phyloP scores from a whole-genome alignment of 768 basidiomycete genomes.

The Mycena latifolia region DNA sequence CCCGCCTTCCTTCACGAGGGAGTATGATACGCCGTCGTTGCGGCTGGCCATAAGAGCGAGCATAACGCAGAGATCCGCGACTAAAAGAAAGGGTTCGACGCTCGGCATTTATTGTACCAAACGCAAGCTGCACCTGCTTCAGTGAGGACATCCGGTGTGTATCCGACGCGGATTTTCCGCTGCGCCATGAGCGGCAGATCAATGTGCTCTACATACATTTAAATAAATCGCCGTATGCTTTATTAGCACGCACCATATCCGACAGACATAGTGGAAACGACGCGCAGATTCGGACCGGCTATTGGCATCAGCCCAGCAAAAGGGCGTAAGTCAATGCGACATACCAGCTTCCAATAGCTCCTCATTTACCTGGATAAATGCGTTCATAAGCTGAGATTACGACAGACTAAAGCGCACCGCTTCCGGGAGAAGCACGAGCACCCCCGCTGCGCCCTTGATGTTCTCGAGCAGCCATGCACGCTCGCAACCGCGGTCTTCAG shows the following conservation, averaged over 20 bases:
- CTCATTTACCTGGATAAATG: conserved; percentile 67
- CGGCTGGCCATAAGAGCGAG: conserved; percentile 93
- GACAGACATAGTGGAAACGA: conserved; percentile 95
- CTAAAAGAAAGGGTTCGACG: conserved; percentile 50
- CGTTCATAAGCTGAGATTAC: conserved; percentile 24
- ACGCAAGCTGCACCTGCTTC: conserved; percentile 73
- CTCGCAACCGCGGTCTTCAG: conserved; percentile 66
- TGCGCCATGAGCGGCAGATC: conserved; percentile 69
- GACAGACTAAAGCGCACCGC: conserved; percentile 57
- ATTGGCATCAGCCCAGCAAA: background rate
- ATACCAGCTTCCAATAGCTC: conserved; percentile 76
- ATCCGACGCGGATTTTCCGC: conserved; percentile 81
- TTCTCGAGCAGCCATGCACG: conserved; percentile 83
- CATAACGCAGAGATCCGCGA: conserved; percentile 93
- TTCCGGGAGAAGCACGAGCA: conserved; percentile 77
- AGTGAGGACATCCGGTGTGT: conserved; percentile 94
- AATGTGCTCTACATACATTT: conserved; percentile 77
- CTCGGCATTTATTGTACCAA: background rate
- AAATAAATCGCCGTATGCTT: too few species aligned
- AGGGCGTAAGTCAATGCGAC: background rate
- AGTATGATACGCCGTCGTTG: conserved; percentile 74
- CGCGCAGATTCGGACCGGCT: conserved; percentile 82
- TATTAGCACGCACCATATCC: conserved; percentile 74
- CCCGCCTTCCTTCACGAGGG: conserved; percentile 76
- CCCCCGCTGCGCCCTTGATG: conserved; percentile 71